Base-by-base conservation (phyloP, 2,329 filamentous ascomycete genomes). In the Neonectria punicea region DNA sequence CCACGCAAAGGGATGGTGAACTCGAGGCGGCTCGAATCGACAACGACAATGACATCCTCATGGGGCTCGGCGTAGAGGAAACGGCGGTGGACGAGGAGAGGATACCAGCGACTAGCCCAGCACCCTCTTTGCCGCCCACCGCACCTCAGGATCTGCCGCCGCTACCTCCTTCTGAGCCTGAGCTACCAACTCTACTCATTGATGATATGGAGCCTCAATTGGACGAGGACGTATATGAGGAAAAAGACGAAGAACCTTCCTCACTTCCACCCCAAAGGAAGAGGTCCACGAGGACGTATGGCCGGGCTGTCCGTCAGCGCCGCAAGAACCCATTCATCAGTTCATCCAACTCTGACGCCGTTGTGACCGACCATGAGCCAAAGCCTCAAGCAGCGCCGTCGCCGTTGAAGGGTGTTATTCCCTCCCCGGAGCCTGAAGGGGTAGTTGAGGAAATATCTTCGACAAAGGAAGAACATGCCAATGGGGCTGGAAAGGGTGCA, bases 71-170 rank as follows among this genome's bases (percentile, higher is more conserved):
- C 8, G 58, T 18, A 30, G 63, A 68, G 14, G 75, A 72, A 28
- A 53, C 62, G 10, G 34, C 58, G 1, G 50, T 67, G 2, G 77
- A 78, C 2, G 78, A 79, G 47, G 78, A 80, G n/a, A 77, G 75
- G 70, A 81, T 81, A 61, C 79, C 79, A 1, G 79, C 79, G 50
- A 81, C 79, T 28, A 81, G 79, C 39, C 79, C 79, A n/a, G 66
- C 75, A 2, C 70, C 73, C 36, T 75, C 76, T 6, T 65, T 78
- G 5, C 70, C 77, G n/a, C 69, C 69, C 13, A 73, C 71, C 4
- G 61, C 60, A 25, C 71, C 65, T 8, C 65, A 61, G 11, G 73
- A 71, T 53, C 28, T 67, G n/a, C 60, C 54, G 13, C 54, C 60
- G 6, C 59, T 61, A 1, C 61, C 61, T 5, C 72, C 70, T 6